Conservation (phyloP, 2,329 filamentous ascomycete genomes). For the Bimuria novae-zelandiae region DNA sequence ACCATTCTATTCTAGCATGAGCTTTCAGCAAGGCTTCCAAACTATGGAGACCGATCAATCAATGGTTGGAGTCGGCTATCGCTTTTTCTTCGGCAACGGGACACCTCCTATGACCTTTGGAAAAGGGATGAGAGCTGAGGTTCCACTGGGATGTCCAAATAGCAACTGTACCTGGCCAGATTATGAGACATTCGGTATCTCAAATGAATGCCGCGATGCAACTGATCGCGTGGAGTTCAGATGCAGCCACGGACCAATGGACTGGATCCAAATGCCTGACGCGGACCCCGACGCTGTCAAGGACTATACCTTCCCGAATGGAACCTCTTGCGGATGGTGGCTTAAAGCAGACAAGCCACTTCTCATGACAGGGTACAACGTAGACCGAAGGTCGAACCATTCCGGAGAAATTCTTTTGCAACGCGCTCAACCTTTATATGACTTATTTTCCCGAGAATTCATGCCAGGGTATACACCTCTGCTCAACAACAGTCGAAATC, state of each 20-base stretch:
- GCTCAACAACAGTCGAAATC: slow-evolving; percentile 19
- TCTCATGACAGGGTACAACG: slow-evolving; percentile 27
- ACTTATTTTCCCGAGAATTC: too few relatives aligned
- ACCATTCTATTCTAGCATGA: neutral
- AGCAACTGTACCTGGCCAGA: slow-evolving; percentile 37
- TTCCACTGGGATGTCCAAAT: slow-evolving; percentile 33
- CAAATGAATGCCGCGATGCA: slow-evolving; percentile 26
- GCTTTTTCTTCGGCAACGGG: slow-evolving; percentile 26
- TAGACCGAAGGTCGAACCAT: neutral
- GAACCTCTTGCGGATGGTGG: slow-evolving; percentile 32
- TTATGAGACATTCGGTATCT: slow-evolving; percentile 32
- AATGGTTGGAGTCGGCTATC: neutral
- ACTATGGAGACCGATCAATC: neutral
- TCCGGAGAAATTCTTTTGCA: slow-evolving; percentile 19
- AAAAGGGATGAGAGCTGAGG: slow-evolving; percentile 28
- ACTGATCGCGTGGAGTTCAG: slow-evolving; percentile 9
- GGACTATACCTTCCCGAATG: slow-evolving; percentile 15
- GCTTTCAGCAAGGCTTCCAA: neutral
- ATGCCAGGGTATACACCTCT: too few relatives aligned
- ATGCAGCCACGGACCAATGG: slow-evolving; percentile 15
- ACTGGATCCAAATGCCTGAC: too few relatives aligned
- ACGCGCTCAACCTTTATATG: slow-evolving; percentile 23
- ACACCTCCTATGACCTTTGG: slow-evolving; percentile 24
- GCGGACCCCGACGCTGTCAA: slow-evolving; percentile 8
- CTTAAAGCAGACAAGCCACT: slow-evolving; percentile 26